Conservation (phyloP, 2,329 filamentous ascomycete species). For the Claviceps purpurea region DNA sequence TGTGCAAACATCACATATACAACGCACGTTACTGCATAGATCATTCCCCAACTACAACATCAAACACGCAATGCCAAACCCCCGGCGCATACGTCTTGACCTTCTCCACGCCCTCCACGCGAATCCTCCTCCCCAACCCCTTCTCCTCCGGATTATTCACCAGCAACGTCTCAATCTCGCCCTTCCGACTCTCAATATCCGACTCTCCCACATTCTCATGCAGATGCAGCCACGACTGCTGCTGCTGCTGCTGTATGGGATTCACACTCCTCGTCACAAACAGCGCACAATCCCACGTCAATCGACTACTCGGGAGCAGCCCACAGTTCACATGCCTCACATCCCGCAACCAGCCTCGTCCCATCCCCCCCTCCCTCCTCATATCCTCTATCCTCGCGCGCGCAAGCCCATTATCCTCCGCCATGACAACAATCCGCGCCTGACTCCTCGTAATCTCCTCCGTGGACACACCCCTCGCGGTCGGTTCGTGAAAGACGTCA, state of each 20-base stretch:
- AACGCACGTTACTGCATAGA: not conserved
- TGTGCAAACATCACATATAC: not conserved
- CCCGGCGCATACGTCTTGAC: slow-evolving; percentile 59
- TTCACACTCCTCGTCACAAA: slow-evolving; percentile 25
- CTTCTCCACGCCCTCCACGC: slow-evolving; percentile 44
- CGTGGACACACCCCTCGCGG: slow-evolving; percentile 22
- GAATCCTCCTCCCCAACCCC: slow-evolving; percentile 13
- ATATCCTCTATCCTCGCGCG: slow-evolving; percentile 25
- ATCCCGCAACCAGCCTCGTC: slow-evolving; percentile 12
- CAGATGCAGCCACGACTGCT: slow-evolving; percentile 45
- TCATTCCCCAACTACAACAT: slow-evolving; percentile 36
- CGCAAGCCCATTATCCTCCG: slow-evolving; percentile 52
- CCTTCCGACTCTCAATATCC: slow-evolving; percentile 33
- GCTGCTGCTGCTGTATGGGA: slow-evolving; percentile 21
- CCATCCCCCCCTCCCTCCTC: slow-evolving; percentile 8
- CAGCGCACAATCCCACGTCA: slow-evolving; percentile 31
- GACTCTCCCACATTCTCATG: slow-evolving; percentile 50
- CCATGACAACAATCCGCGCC: slow-evolving; percentile 51
- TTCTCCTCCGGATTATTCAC: slow-evolving; percentile 18
- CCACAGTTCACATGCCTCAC: slow-evolving; percentile 52
- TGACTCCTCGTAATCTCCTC: slow-evolving; percentile 26
- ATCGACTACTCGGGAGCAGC: slow-evolving; percentile 43
- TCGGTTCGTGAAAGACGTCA: slow-evolving; percentile 30
- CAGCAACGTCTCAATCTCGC: slow-evolving; percentile 36
- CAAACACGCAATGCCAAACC: slow-evolving; percentile 59